Evolutionary conservation across 2,329 filamentous ascomycete species (phyloP), one percentile per base, ranked within the genome.

Genomic region (Zarea fungicola): DNA sequence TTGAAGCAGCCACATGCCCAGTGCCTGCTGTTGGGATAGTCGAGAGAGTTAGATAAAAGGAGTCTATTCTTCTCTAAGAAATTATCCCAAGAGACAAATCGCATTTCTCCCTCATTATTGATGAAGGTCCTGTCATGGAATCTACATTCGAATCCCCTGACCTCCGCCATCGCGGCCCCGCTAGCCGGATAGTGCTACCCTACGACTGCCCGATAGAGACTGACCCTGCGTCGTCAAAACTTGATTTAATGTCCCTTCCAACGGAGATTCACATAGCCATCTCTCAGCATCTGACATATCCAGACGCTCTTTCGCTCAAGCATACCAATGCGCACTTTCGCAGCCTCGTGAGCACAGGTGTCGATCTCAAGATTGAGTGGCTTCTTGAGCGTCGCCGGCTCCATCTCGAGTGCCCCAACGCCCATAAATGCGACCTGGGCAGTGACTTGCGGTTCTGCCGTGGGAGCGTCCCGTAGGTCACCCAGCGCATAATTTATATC

Each of bases 241-340:
- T 31, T 9, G 7, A 21, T 7, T 11, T 84, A 28, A 69, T 74
- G 61, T 63, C 66, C 14, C 68, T 88, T 3, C 85, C 85, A 2
- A 71, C 80, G 1, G 85, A 89, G 58, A 71, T 88, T n/a, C 84
- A 87, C 55, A 62, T 84, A 1, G 72, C 80, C 42, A 82, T 88
- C 48, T 70, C 78, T 26, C 61, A 71, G 10, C 69, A 78, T 47
- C 78, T 88, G 51, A 76, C 76, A 26, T 88, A 88, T 53, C 85
- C 85, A 0, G 84, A 89, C 53, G 84, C 85, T 0, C 73, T 88
- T 1, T 84, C 83, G 0, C 68, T 88, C 14, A 87, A 87, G 59
- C 83, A 87, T 60, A 78, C 78, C 18, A 81, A 69, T 59, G 74
- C 75, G 50, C 73, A 85, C 59, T 83, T 88, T 62, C 83, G 82